These are phyloP conservation scores for Penicillium macrosclerotiorum DNA, from an alignment of 495 filamentous ascomycete species.

Conservation along the genomic window DNA sequence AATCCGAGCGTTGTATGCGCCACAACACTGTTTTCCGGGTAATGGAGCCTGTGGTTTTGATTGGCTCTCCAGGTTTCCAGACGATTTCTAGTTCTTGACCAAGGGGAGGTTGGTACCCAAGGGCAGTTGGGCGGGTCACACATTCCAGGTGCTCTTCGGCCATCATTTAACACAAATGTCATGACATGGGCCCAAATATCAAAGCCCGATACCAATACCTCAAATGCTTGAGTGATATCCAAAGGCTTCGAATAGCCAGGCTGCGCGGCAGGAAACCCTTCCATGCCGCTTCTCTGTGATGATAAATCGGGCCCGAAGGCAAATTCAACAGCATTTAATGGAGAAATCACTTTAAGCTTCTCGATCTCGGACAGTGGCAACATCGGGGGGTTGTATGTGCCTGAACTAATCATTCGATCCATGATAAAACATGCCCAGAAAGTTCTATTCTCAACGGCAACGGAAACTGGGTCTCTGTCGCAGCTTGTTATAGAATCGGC, in stretches of 20 bases:
- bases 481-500: slow-evolving; percentile 7
- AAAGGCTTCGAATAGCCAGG: slow-evolving; percentile 9
- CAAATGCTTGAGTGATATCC: slow-evolving; percentile 19
- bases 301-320: slow-evolving; percentile 15
- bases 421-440: slow-evolving; percentile 92
- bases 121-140: slow-evolving; percentile 21
- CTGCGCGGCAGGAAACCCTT: too few relatives aligned
- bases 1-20: slow-evolving; percentile 16
- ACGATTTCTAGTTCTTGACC: slow-evolving; percentile 14
- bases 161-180: slow-evolving; percentile 25
- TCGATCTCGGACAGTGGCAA: slow-evolving; percentile 20
- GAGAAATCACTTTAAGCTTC: slow-evolving; percentile 14
- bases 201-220: slow-evolving; percentile 21
- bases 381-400: slow-evolving; percentile 67
- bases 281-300: slow-evolving; percentile 10
- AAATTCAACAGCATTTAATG: slow-evolving; percentile 20
- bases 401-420: slow-evolving; percentile 86
- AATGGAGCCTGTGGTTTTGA: slow-evolving; percentile 20
- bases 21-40: slow-evolving; percentile 18
- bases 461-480: slow-evolving; percentile 8
- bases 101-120: slow-evolving; percentile 19
- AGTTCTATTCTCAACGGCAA: slow-evolving; percentile 46
- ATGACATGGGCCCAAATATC: slow-evolving; percentile 28
- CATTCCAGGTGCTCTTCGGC: slow-evolving; percentile 23
- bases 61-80: slow-evolving; percentile 19